These are phyloP conservation scores for Neurospora pannonica DNA, from an alignment of 495 filamentous ascomycete genomes.

Conservation along the genomic window DNA sequence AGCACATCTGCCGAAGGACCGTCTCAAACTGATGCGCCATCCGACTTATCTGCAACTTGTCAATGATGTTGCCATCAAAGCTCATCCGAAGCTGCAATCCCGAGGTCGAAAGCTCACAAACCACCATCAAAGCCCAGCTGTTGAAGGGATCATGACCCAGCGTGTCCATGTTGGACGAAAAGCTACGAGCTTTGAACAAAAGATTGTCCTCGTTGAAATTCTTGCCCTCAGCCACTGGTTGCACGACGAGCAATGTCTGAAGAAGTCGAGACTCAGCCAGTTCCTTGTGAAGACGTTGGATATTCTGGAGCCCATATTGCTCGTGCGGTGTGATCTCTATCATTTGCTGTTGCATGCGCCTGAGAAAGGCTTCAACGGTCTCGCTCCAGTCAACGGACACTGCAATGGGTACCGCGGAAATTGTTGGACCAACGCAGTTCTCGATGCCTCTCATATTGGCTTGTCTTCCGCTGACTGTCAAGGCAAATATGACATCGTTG, in stretches of 20 bases:
- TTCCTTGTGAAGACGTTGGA: background rate
- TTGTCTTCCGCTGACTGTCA: slow-evolving; percentile 34
- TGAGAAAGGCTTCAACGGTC: background rate
- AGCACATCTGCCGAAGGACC: background rate
- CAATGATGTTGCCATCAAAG: background rate
- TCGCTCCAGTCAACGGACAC: slow-evolving; percentile 3
- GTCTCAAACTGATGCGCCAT: background rate
- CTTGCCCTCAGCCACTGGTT: background rate
- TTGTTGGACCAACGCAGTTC: slow-evolving; percentile 41
- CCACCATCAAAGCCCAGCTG: slow-evolving; percentile 25
- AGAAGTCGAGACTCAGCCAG: background rate
- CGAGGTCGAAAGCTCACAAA: background rate
- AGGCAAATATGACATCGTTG: slow-evolving; percentile 36
- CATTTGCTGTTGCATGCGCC: background rate
- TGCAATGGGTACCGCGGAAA: slow-evolving; percentile 50
- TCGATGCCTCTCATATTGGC: slow-evolving; percentile 35
- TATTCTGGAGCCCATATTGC: background rate
- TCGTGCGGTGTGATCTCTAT: background rate
- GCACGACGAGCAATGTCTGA: background rate
- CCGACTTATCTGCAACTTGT: background rate
- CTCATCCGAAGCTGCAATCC: background rate
- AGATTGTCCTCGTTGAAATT: background rate
- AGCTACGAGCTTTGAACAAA: background rate
- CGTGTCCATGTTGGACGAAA: background rate
- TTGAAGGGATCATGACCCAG: background rate